Evolutionary conservation across 2,329 filamentous ascomycete genomes (phyloP).

Genomic region (Monosporascus sp.): DNA sequence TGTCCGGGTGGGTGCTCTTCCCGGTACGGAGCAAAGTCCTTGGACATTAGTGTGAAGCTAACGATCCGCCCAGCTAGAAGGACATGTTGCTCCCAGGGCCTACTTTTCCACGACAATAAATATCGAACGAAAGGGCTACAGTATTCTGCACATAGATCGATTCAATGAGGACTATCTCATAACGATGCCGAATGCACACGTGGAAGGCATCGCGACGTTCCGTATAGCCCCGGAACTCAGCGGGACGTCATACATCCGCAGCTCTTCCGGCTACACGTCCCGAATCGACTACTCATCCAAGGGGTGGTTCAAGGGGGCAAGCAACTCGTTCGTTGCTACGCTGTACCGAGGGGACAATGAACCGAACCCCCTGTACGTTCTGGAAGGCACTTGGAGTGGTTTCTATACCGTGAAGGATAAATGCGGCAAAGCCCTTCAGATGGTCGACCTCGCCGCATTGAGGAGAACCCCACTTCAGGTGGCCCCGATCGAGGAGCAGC

Average conservation of each 20-base stretch:
- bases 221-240: constrained; percentile 90
- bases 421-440: constrained; percentile 51
- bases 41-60: not conserved
- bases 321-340: constrained; percentile 78
- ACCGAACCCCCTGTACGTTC: constrained; percentile 72
- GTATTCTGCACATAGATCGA: constrained; percentile 61
- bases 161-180: constrained; percentile 62
- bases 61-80: constrained; percentile 50
- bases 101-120: constrained; percentile 92
- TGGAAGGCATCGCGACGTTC: constrained; percentile 84
- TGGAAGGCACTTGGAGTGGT: constrained; percentile 87
- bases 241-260: constrained; percentile 76
- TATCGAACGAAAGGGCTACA: constrained; percentile 91
- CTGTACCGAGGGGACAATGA: constrained; percentile 67
- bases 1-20: constrained; percentile 36
- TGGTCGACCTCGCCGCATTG: constrained; percentile 53
- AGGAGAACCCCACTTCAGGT: constrained; percentile 65
- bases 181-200: constrained; percentile 84
- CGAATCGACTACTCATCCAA: constrained; percentile 92
- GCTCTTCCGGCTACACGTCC: constrained; percentile 78
- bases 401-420: constrained; percentile 69
- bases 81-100: constrained; percentile 95
- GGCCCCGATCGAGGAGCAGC: constrained; percentile 70
- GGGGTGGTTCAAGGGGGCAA: constrained; percentile 93
- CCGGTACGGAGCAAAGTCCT: not conserved